Conservation (phyloP, 208 protist species). For the Trichomonas tenax region DNA sequence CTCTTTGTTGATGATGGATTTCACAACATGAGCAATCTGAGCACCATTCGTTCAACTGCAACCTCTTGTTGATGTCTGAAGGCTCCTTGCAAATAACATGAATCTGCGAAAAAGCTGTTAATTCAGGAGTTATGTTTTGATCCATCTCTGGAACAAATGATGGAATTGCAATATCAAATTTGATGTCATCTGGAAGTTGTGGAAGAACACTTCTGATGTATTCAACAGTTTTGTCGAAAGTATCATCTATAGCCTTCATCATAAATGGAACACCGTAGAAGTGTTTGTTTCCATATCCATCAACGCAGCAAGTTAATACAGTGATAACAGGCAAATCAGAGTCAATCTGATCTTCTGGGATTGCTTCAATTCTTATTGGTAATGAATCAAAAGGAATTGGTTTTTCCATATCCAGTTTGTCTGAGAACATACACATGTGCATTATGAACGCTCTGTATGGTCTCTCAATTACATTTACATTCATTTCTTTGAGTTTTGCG, state of each 20-base stretch:
- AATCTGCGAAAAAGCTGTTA: background rate
- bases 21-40: background rate
- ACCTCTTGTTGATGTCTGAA: background rate
- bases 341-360: background rate
- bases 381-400: background rate
- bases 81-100: background rate
- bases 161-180: background rate
- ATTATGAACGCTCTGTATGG: background rate
- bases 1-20: background rate
- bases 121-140: background rate
- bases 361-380: background rate
- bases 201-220: background rate
- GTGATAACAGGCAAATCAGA: background rate
- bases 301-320: background rate
- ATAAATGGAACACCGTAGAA: background rate
- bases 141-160: background rate
- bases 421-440: background rate
- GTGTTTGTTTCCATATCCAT: background rate
- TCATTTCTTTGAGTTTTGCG: background rate
- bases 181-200: background rate
- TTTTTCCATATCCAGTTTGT: background rate
- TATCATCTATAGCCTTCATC: background rate
- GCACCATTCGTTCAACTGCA: background rate
- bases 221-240: background rate
- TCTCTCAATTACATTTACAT: background rate